These are phyloP conservation scores for Rhodotorula paludigena DNA, from an alignment of 768 basidiomycete genomes.

Conservation along the genomic window DNA sequence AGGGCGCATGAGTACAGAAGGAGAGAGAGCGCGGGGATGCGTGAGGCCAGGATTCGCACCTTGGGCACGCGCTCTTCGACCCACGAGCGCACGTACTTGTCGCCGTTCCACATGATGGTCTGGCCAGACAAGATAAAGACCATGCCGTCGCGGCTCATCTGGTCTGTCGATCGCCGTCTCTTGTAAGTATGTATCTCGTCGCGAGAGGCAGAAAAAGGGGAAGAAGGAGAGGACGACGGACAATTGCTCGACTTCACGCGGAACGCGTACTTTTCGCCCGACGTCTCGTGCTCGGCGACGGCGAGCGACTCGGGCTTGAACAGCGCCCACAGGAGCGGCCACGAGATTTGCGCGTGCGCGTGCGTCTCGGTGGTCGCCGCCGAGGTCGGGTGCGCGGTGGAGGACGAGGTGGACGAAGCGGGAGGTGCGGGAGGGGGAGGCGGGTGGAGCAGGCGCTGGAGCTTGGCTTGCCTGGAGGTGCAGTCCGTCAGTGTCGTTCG, in stretches of 20 bases:
- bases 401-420: not conserved
- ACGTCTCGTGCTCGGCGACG: constrained; percentile 56
- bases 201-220: too few species aligned
- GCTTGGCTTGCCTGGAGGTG: constrained; percentile 50
- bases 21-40: too few species aligned
- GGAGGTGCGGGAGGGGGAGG: too few species aligned
- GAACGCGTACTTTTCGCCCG: constrained; percentile 45
- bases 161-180: not conserved
- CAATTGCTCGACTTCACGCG: not conserved
- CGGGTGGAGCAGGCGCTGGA: constrained; percentile 51
- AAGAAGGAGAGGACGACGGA: constrained; percentile 1
- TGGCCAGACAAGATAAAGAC: not conserved
- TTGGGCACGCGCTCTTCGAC: not conserved
- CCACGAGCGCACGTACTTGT: not conserved
- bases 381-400: not conserved
- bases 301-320: constrained; percentile 57
- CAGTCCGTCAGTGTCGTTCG: constrained; percentile 50
- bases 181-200: not conserved
- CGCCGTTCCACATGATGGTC: constrained; percentile 13
- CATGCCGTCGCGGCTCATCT: not conserved
- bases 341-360: constrained; percentile 59
- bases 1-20: too few species aligned
- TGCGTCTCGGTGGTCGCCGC: too few species aligned
- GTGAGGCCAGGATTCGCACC: not conserved
- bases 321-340: constrained; percentile 57